Evolutionary conservation across 2,329 filamentous ascomycete genomes (phyloP).

Genomic region (Penicillium nordicum): DNA sequence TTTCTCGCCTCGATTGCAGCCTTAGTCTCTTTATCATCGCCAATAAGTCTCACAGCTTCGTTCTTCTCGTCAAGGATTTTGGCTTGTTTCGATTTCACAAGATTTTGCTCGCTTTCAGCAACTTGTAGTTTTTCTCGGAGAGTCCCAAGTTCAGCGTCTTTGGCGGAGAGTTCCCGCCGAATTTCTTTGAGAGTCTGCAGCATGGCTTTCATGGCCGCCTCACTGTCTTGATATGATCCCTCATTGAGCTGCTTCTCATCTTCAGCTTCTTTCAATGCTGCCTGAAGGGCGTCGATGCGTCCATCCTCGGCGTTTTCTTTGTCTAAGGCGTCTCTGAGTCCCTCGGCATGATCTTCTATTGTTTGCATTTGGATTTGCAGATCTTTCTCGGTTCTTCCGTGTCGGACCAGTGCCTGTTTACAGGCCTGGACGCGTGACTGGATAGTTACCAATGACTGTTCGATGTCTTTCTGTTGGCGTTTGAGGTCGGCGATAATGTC

Average conservation of each 20-base stretch:
- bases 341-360: slow-evolving; percentile 60
- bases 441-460: slow-evolving; percentile 48
- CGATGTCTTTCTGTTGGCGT: slow-evolving; percentile 53
- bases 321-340: slow-evolving; percentile 64
- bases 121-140: slow-evolving; percentile 52
- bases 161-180: slow-evolving; percentile 36
- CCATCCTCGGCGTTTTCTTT: slow-evolving; percentile 61
- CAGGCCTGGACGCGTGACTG: slow-evolving; percentile 51
- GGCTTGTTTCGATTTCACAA: slow-evolving; percentile 49
- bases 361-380: slow-evolving; percentile 57
- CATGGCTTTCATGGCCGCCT: slow-evolving; percentile 44
- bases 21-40: slow-evolving; percentile 49
- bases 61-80: slow-evolving; percentile 62
- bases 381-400: slow-evolving; percentile 47
- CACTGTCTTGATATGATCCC: slow-evolving; percentile 49
- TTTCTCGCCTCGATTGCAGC: slow-evolving; percentile 47
- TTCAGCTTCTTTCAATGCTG: slow-evolving; percentile 57
- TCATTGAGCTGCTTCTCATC: slow-evolving; percentile 44
- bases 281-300: slow-evolving; percentile 57
- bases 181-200: slow-evolving; percentile 36
- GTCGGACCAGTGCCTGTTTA: slow-evolving; percentile 48
- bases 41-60: slow-evolving; percentile 51
- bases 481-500: slow-evolving; percentile 53
- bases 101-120: slow-evolving; percentile 52
- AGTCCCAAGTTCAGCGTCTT: slow-evolving; percentile 35